Evolutionary conservation across 257 asterid species (phyloP), one percentile per base, ranked within the genome.

Genomic region (Capsicum baccatum): DNA sequence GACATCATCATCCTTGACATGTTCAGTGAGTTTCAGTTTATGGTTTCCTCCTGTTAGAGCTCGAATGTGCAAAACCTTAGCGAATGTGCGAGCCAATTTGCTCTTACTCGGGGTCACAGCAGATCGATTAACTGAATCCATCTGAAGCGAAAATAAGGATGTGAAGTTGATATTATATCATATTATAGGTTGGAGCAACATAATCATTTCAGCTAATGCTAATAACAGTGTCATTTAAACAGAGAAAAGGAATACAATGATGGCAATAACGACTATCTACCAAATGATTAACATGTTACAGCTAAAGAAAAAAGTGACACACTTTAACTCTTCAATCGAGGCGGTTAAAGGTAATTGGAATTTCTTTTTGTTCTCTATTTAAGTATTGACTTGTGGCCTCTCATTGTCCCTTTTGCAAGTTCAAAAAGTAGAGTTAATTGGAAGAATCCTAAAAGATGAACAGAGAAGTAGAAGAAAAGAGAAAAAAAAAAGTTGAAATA

Each of bases 31-130:
- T 90, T 90, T 15, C 62, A 82, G 69, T 78, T 52, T 58, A 74
- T 84, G 84, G 6, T 88, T 86, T 17, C 84, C 83, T n/a, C 92
- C 93, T 0, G 83, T 63, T n/a, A 80, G 87, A 26, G 93, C 89
- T 54, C 93, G 93, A 42, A 83, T 70, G 84, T 89, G 91, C 76
- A 94, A 35, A 76, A 93, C 93, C 91, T 94, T 96, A n/a, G 98
- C 92, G 19, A 96, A 80, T 2, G 96, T 83, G 14, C 96, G 93
- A 0, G 93, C 93, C 82, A 93, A 80, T 50, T 90, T 88, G 57
- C 91, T 86, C 93, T 89, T 94, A 52, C 83, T 86, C 1, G 92
- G 90, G 6, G 94, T 89, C n/a, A 86, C 89, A 0, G 84, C 83
- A 55, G 95, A 85, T 14, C 78, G 91, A 33, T 89, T 80, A 9